These are phyloP conservation scores for Harrya chromipes DNA, from an alignment of 768 basidiomycete species.

Conservation along the genomic window DNA sequence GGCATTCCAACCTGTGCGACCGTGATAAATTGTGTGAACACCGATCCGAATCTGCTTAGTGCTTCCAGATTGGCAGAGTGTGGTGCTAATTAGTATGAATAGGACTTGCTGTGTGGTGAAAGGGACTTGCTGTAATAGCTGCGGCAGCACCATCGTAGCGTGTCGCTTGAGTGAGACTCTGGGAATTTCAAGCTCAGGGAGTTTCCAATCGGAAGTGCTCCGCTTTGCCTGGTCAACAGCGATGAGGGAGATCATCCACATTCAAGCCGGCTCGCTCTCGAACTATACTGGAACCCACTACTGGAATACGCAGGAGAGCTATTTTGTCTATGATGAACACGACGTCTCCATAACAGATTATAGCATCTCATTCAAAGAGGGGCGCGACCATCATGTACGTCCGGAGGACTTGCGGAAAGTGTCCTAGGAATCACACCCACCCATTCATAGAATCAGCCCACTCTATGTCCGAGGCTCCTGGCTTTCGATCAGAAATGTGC, in stretches of 20 bases:
- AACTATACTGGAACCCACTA: constrained; percentile 76
- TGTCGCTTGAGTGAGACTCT: neutral
- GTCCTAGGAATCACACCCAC: neutral
- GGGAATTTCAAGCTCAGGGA: constrained; percentile 4
- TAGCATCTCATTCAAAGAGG: constrained; percentile 67
- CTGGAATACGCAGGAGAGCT: constrained; percentile 78
- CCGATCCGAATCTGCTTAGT: too few species aligned
- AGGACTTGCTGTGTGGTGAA: constrained; percentile 1
- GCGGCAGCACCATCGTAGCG: neutral
- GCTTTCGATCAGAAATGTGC: constrained; percentile 67
- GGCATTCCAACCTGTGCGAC: neutral
- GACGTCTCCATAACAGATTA: constrained; percentile 45
- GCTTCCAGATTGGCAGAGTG: too few species aligned
- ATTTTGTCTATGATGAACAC: constrained; percentile 50
- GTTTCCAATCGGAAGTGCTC: too few species aligned
- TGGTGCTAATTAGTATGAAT: too few species aligned
- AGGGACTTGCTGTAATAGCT: constrained; percentile 1
- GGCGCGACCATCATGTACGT: constrained; percentile 47
- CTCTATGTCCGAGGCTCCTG: constrained; percentile 60
- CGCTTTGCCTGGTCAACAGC: neutral
- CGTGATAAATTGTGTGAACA: too few species aligned
- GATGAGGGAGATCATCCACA: constrained; percentile 78
- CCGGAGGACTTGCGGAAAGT: neutral
- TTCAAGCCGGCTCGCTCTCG: constrained; percentile 66
- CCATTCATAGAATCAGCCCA: constrained; percentile 32